phyloP scores from a whole-genome alignment of 1,284 basidiomycete species.

The Cryptococcus sp. region DNA sequence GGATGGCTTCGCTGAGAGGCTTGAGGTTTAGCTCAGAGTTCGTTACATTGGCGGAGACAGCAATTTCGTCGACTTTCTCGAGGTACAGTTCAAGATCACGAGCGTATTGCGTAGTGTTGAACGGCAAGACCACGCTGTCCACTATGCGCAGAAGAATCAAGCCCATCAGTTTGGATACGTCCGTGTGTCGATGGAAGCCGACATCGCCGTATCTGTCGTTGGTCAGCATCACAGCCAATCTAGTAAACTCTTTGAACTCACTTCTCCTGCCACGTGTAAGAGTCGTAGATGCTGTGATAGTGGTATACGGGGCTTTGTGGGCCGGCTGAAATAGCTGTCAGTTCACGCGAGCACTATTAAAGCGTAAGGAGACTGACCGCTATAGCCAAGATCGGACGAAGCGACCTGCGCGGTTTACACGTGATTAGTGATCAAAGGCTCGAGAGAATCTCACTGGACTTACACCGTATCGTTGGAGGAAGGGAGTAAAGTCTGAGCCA shows the following conservation, averaged over 20 bases:
- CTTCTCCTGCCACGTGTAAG: conserved; percentile 64
- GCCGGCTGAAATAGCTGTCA: conserved; percentile 15
- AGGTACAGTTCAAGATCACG: conserved; percentile 65
- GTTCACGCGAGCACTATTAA: background rate
- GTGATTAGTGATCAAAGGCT: too few species aligned
- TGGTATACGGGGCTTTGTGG: conserved; percentile 68
- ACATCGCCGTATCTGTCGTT: conserved; percentile 65
- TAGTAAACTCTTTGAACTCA: conserved; percentile 8
- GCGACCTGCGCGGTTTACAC: conserved; percentile 20
- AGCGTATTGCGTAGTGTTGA: conserved; percentile 77
- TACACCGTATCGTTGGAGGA: conserved; percentile 59
- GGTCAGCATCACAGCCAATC: too few species aligned
- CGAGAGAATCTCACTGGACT: conserved; percentile 9
- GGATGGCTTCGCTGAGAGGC: conserved; percentile 58
- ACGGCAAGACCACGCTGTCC: conserved; percentile 63
- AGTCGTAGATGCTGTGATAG: conserved; percentile 73
- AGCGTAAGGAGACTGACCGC: conserved; percentile 39
- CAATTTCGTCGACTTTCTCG: conserved; percentile 58
- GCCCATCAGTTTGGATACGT: conserved; percentile 67
- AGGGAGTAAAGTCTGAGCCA: conserved; percentile 73
- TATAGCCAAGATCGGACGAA: conserved; percentile 58
- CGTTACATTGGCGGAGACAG: conserved; percentile 37
- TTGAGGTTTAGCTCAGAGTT: conserved; percentile 54
- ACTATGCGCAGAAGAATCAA: conserved; percentile 63
- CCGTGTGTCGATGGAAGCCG: conserved; percentile 70